phyloP scores from a whole-genome alignment of 139 green algal species.

The Ettlia oleoabundans region DNA sequence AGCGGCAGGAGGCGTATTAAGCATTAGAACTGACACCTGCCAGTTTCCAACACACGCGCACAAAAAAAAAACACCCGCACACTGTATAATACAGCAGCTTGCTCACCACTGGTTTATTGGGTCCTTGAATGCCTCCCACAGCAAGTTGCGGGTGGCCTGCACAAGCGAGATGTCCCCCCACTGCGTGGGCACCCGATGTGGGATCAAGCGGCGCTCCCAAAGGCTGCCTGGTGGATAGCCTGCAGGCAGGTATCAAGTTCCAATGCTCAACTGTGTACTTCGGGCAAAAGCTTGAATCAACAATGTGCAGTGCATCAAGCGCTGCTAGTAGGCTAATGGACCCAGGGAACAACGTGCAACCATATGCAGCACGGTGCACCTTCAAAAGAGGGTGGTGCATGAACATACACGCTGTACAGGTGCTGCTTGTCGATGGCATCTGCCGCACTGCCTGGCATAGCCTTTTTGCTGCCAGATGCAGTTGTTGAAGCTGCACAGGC shows the following conservation, averaged over 20 bases:
- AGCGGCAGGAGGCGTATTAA: too few relatives aligned
- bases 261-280: not conserved
- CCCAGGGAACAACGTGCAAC: not conserved
- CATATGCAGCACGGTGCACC: not conserved
- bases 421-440: constrained; percentile 32
- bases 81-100: not conserved
- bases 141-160: constrained; percentile 32
- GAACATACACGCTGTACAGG: constrained; percentile 53
- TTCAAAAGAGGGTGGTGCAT: constrained; percentile 37
- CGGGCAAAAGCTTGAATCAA: not conserved
- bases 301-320: not conserved
- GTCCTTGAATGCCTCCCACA: constrained; percentile 49
- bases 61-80: too few relatives aligned
- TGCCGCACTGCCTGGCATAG: not conserved
- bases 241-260: not conserved
- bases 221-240: not conserved
- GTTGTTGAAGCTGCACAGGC: not conserved
- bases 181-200: not conserved
- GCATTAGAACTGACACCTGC: not conserved
- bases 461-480: not conserved
- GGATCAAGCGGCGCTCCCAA: not conserved
- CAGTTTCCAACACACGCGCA: too few relatives aligned
- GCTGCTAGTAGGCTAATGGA: not conserved
- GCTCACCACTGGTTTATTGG: constrained; percentile 46
- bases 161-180: constrained; percentile 36